A percentile compares a stretch with the other conserved stretches of the same genome.
Conservation (phyloP, 805 yeast genomes). For the Lachancea fermentati region DNA sequence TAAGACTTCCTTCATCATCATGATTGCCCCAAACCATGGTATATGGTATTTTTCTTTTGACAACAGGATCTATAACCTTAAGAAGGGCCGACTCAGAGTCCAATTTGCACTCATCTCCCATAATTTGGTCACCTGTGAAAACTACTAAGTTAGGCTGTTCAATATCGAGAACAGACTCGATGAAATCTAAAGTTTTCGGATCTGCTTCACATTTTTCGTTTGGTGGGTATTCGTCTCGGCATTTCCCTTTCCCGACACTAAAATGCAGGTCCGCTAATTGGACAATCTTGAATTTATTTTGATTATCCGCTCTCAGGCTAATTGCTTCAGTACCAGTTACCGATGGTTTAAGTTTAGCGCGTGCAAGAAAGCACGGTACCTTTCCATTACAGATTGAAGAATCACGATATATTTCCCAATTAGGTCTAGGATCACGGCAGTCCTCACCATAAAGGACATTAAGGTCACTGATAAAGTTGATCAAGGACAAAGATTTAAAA, state of each 20-base stretch:
- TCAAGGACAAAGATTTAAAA: neutral
- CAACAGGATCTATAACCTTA: slow-evolving; percentile 68
- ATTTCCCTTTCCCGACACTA: slow-evolving; percentile 75
- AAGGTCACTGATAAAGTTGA: slow-evolving; percentile 44
- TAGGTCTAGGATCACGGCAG: slow-evolving; percentile 70
- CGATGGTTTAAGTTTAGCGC: no score
- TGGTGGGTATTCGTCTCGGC: slow-evolving; percentile 68
- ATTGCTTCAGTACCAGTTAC: no score
- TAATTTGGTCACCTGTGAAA: slow-evolving; percentile 86
- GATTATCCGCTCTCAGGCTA: slow-evolving; percentile 33
- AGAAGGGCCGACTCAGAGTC: slow-evolving; percentile 80
- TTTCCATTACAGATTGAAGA: no score
- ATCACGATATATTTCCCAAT: slow-evolving; percentile 56
- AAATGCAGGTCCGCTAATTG: slow-evolving; percentile 92
- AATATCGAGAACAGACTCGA: slow-evolving; percentile 56
- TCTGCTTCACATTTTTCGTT: slow-evolving; percentile 69
- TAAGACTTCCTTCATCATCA: slow-evolving; percentile 78
- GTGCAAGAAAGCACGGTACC: no score
- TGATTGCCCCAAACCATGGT: slow-evolving; percentile 90
- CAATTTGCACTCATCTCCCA: slow-evolving; percentile 64
- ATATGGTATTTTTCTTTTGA: slow-evolving; percentile 67
- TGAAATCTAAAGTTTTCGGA: slow-evolving; percentile 55
- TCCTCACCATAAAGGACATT: slow-evolving; percentile 69
- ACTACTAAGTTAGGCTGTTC: slow-evolving; percentile 85
- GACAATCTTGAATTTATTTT: slow-evolving; percentile 64